phyloP scores from a whole-genome alignment of 2,329 filamentous ascomycete species.

The Colletotrichum ledebouriae region DNA sequence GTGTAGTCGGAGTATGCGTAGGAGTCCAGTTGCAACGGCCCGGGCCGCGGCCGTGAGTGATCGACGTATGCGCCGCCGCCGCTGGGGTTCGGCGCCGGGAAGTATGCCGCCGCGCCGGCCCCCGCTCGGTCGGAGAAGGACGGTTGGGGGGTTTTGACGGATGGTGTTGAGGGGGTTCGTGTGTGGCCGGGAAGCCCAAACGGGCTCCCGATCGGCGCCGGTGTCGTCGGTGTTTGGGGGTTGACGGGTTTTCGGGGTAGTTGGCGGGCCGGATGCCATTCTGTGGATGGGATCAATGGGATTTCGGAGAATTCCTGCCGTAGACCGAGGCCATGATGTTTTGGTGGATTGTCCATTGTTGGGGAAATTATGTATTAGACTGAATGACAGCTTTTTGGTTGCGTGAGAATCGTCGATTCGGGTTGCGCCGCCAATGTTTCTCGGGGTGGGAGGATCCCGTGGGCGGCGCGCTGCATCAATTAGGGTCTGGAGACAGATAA shows the following conservation, averaged over 20 bases:
- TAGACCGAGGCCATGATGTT: slow-evolving; percentile 17
- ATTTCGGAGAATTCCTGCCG: slow-evolving; percentile 10
- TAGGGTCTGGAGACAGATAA: neutral
- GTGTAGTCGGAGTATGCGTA: slow-evolving; percentile 38
- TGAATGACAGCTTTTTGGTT: neutral
- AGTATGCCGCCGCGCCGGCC: slow-evolving; percentile 29
- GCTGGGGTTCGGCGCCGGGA: slow-evolving; percentile 13
- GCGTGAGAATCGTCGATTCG: neutral
- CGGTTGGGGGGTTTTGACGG: slow-evolving; percentile 16
- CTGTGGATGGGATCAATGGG: slow-evolving; percentile 30
- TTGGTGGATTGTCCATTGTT: slow-evolving; percentile 16
- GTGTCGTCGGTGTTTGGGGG: slow-evolving; percentile 26
- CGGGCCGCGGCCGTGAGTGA: slow-evolving; percentile 25
- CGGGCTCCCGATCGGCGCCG: slow-evolving; percentile 37
- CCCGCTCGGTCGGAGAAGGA: slow-evolving; percentile 31
- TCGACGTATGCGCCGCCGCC: neutral
- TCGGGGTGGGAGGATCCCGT: neutral
- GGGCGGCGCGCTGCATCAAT: neutral
- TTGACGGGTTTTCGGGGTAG: slow-evolving; percentile 28
- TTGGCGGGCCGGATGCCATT: slow-evolving; percentile 26
- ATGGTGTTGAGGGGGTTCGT: slow-evolving; percentile 20
- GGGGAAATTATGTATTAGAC: slow-evolving; percentile 9
- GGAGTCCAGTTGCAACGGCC: slow-evolving; percentile 37
- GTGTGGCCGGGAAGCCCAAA: slow-evolving; percentile 25
- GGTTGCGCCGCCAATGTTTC: neutral